Evolutionary conservation across 768 basidiomycete species (phyloP).

Genomic region (Boletus tylopilopsis): DNA sequence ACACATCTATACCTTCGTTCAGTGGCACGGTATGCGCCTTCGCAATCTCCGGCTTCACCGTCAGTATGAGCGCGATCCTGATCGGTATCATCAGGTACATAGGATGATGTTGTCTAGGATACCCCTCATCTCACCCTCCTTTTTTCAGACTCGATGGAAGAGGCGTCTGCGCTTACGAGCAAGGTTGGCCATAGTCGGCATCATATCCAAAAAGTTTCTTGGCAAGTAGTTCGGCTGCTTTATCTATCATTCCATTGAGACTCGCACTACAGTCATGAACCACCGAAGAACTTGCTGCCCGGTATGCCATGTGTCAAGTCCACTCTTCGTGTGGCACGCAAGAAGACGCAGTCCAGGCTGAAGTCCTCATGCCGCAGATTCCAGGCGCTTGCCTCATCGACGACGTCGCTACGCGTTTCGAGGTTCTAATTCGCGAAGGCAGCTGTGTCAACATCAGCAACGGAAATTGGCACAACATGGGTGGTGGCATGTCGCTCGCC

Average conservation of each 20-base stretch:
- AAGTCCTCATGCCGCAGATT: constrained; percentile 55
- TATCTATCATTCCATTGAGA: neutral
- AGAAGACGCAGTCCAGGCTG: constrained; percentile 55
- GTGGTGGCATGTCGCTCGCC: constrained; percentile 44
- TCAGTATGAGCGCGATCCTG: constrained; percentile 67
- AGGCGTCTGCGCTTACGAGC: constrained; percentile 72
- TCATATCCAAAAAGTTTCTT: constrained; percentile 66
- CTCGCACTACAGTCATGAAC: constrained; percentile 53
- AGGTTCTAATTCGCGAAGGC: constrained; percentile 50
- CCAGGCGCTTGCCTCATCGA: constrained; percentile 65
- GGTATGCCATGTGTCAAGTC: constrained; percentile 73
- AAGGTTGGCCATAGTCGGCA: constrained; percentile 79
- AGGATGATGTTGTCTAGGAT: neutral
- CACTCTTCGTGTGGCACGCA: constrained; percentile 67
- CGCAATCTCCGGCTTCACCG: constrained; percentile 67
- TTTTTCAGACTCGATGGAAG: constrained; percentile 80
- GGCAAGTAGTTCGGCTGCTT: constrained; percentile 34
- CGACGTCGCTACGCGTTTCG: constrained; percentile 73
- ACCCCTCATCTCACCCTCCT: neutral
- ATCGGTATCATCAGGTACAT: constrained; percentile 73
- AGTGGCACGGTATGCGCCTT: constrained; percentile 63
- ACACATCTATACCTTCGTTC: constrained; percentile 63
- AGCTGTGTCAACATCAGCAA: too few species aligned
- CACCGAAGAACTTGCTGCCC: constrained; percentile 55
- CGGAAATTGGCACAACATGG: neutral